Conservation (phyloP, 2,329 filamentous ascomycete genomes). For the Diaporthe citrichinensis region DNA sequence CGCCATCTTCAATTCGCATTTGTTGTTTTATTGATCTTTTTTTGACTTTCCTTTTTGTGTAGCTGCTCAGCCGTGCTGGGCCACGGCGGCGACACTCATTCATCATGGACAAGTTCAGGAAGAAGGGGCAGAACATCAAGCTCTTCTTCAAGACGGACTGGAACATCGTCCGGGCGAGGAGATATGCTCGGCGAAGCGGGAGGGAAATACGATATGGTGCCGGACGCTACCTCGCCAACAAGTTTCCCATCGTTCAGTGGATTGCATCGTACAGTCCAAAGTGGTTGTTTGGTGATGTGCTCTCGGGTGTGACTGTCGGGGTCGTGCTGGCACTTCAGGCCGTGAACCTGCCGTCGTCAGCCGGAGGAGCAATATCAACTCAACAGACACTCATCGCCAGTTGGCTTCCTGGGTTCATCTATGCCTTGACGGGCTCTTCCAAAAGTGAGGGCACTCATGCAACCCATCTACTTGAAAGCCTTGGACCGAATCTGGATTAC, state of each 20-base stretch:
- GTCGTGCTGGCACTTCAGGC: conserved; percentile 32
- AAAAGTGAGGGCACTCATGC: background rate
- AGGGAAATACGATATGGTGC: conserved; percentile 28
- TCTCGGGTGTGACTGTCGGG: conserved; percentile 34
- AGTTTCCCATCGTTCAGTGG: conserved; percentile 33
- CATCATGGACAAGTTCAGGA: conserved; percentile 31
- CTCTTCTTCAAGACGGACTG: conserved; percentile 36
- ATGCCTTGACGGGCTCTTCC: conserved; percentile 31
- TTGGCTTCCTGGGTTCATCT: conserved; percentile 36
- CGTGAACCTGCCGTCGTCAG: conserved; percentile 28
- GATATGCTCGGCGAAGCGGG: conserved; percentile 8
- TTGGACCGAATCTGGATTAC: background rate
- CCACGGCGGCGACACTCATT: conserved; percentile 3
- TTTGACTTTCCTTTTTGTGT: background rate
- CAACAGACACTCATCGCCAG: conserved; percentile 35
- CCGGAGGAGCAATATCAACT: conserved; percentile 13
- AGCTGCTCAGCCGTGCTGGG: background rate
- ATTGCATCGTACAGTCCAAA: conserved; percentile 26
- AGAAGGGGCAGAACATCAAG: conserved; percentile 8
- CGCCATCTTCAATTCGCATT: background rate
- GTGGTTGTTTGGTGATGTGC: conserved; percentile 28
- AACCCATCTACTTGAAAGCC: background rate
- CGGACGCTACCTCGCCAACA: conserved; percentile 25
- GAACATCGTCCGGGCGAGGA: conserved; percentile 28
- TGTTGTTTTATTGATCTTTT: conserved; percentile 6